Conservation (phyloP, 2,329 filamentous ascomycete species). For the Cladosporium sp. region DNA sequence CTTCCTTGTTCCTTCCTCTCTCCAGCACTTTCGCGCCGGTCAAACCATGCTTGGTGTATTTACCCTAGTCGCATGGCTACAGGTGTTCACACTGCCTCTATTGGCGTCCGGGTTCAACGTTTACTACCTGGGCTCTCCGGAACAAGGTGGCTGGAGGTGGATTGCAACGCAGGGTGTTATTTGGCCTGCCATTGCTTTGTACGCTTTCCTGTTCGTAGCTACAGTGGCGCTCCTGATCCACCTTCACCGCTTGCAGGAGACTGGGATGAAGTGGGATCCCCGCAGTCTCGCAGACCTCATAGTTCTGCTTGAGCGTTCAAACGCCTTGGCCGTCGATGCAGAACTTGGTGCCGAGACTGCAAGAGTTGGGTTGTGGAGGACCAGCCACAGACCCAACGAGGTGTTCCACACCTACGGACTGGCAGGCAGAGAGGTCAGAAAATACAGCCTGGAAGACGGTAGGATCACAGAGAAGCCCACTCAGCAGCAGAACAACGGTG, state of each 20-base stretch:
- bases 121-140: slow-evolving; percentile 61
- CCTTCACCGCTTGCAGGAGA: slow-evolving; percentile 60
- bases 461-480: slow-evolving; percentile 48
- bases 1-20: slow-evolving; percentile 62
- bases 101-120: slow-evolving; percentile 75
- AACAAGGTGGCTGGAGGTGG: slow-evolving; percentile 72
- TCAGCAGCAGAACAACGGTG: neutral
- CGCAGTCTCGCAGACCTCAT: slow-evolving; percentile 79
- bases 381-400: slow-evolving; percentile 63
- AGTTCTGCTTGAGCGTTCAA: slow-evolving; percentile 76
- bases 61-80: slow-evolving; percentile 71
- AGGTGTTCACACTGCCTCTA: slow-evolving; percentile 78
- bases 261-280: slow-evolving; percentile 83
- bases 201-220: slow-evolving; percentile 65
- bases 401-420: slow-evolving; percentile 82
- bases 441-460: slow-evolving; percentile 54
- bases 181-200: slow-evolving; percentile 76
- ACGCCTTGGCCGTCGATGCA: slow-evolving; percentile 72
- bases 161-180: slow-evolving; percentile 73
- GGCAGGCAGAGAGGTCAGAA: slow-evolving; percentile 53
- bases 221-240: slow-evolving; percentile 62
- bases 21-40: slow-evolving; percentile 63
- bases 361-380: slow-evolving; percentile 82
- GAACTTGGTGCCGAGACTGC: slow-evolving; percentile 59
- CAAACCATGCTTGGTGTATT: slow-evolving; percentile 67